Percentiles rank a stretch among this genome's conserved stretches.
These are phyloP conservation scores for Zygoascus biomembranicola DNA, from an alignment of 805 yeast genomes.

Conservation along the genomic window DNA sequence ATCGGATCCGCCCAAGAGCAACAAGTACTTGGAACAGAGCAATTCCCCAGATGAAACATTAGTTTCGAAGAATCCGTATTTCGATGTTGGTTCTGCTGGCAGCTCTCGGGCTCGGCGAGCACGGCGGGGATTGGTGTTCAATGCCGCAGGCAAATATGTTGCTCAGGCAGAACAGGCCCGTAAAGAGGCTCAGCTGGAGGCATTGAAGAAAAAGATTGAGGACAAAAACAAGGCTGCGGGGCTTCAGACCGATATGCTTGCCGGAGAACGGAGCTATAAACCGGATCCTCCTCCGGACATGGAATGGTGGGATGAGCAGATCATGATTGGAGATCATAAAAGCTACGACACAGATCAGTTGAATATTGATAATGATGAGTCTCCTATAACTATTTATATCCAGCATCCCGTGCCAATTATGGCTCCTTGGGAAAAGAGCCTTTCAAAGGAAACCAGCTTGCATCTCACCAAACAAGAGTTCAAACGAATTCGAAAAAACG, in stretches of 20 bases:
- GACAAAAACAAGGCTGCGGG: slow-evolving; percentile 32
- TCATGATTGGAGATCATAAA: slow-evolving; percentile 33
- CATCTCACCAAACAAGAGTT: slow-evolving; percentile 69
- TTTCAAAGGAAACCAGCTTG: slow-evolving; percentile 37
- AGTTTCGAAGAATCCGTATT: neutral
- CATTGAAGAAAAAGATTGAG: slow-evolving; percentile 29
- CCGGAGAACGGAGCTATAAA: slow-evolving; percentile 51
- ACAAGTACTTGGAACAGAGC: slow-evolving; percentile 4
- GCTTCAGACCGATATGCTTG: slow-evolving; percentile 40
- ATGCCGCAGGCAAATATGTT: slow-evolving; percentile 56
- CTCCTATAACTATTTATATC: slow-evolving; percentile 58
- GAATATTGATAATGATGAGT: slow-evolving; percentile 28
- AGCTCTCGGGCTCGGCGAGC: slow-evolving; percentile 4
- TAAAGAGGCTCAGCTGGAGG: slow-evolving; percentile 29
- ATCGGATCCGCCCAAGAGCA: neutral
- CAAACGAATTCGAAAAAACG: slow-evolving; percentile 63
- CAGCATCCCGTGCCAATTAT: slow-evolving; percentile 72
- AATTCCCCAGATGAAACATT: neutral
- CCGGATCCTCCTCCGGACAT: slow-evolving; percentile 47
- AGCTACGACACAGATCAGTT: slow-evolving; percentile 4
- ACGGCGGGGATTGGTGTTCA: slow-evolving; percentile 41
- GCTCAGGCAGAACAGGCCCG: slow-evolving; percentile 46
- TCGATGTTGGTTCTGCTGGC: neutral
- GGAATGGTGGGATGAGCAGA: slow-evolving; percentile 88
- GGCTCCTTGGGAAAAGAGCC: slow-evolving; percentile 48